Conservation (phyloP, 78 protist genomes). For the Monocercomonoides exilis region DNA sequence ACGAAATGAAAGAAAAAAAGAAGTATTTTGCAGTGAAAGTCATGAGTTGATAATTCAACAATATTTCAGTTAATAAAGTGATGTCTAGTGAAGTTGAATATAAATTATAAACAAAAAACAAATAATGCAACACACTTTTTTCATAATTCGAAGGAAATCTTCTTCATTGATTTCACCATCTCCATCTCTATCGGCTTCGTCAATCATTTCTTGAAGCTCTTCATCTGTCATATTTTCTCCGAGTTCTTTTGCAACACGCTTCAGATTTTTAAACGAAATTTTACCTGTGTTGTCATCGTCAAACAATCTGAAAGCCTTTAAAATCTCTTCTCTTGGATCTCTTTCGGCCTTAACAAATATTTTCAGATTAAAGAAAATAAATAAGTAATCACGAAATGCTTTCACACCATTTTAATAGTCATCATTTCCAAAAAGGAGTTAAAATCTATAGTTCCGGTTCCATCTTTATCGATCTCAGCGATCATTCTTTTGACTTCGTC, state of each 20-base stretch:
- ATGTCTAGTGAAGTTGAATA: constrained; percentile 3
- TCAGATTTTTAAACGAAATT: constrained; percentile 71
- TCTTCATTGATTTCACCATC: constrained; percentile 71
- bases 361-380: background rate
- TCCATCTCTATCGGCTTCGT: constrained; percentile 77
- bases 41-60: too few species aligned
- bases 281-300: constrained; percentile 73
- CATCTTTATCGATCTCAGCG: constrained; percentile 67
- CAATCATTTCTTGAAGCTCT: constrained; percentile 83
- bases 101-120: background rate
- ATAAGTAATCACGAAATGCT: background rate
- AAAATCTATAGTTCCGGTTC: constrained; percentile 70
- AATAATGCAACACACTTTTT: constrained; percentile 50
- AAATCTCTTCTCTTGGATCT: constrained; percentile 70
- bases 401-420: constrained; percentile 68
- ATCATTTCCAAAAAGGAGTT: constrained; percentile 73
- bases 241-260: constrained; percentile 80
- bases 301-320: constrained; percentile 77
- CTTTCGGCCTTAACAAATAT: constrained; percentile 45
- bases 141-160: constrained; percentile 79
- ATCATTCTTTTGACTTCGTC: constrained; percentile 73
- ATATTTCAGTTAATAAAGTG: background rate
- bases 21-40: too few species aligned
- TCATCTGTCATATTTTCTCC: constrained; percentile 82
- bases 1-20: too few species aligned